Evolutionary conservation across 176 grass and related monocot species (phyloP).

Genomic region (Rhynchospora breviuscula): DNA sequence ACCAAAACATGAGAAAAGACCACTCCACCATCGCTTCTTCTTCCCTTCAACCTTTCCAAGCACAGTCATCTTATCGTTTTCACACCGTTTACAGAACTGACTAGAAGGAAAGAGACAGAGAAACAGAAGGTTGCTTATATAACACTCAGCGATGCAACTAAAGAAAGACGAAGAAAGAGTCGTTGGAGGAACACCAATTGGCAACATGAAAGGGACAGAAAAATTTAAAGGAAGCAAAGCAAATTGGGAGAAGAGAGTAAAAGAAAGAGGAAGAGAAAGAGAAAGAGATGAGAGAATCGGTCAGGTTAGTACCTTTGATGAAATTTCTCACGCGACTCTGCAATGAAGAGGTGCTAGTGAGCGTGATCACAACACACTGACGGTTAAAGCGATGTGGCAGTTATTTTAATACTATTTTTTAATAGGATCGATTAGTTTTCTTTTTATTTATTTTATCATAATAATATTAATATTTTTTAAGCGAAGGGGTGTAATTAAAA

Average conservation of each 20-base stretch:
- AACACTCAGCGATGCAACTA: background rate
- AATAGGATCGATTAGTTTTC: background rate
- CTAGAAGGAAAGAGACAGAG: background rate
- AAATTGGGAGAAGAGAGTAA: background rate
- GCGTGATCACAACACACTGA: background rate
- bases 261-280: background rate
- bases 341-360: slow-evolving; percentile 15
- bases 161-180: background rate
- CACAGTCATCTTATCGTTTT: background rate
- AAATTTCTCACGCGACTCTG: slow-evolving; percentile 4
- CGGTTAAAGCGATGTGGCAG: slow-evolving; percentile 5
- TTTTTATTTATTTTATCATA: background rate
- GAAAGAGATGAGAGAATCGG: background rate
- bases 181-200: background rate
- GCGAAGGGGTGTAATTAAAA: background rate
- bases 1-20: slow-evolving; percentile 1
- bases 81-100: background rate
- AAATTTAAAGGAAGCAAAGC: background rate
- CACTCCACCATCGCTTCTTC: background rate
- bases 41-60: background rate
- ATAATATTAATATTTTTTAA: background rate
- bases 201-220: background rate
- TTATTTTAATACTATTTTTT: background rate
- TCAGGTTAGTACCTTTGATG: background rate
- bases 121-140: background rate